Evolutionary conservation across 331 rosid genomes (phyloP).

Genomic region (Quercus phellos): DNA sequence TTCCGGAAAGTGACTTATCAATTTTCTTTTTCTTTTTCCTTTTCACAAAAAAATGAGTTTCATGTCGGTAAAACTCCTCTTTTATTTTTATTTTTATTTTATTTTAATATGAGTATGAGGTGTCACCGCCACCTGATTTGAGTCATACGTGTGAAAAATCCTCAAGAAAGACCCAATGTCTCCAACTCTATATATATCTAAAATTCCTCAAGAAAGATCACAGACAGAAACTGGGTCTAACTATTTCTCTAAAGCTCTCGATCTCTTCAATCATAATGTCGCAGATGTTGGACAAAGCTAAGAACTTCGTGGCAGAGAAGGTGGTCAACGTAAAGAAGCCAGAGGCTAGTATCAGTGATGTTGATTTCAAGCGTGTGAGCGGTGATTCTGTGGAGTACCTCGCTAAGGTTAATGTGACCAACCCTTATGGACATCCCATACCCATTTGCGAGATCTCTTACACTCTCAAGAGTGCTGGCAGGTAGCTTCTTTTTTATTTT

Average conservation of each 20-base stretch:
- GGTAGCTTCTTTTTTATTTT: conserved; percentile 20
- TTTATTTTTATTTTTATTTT: too few relatives aligned
- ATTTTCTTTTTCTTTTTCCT: too few relatives aligned
- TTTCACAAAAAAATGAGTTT: too few relatives aligned
- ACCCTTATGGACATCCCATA: conserved; percentile 52
- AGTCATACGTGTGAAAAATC: too few relatives aligned
- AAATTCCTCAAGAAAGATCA: too few relatives aligned
- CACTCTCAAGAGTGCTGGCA: conserved; percentile 62
- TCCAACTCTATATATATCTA: too few relatives aligned
- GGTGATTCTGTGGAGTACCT: conserved; percentile 44
- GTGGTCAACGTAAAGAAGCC: conserved; percentile 45
- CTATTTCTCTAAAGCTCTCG: not conserved
- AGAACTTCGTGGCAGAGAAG: conserved; percentile 45
- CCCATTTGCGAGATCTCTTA: conserved; percentile 74
- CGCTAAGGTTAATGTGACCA: conserved; percentile 49
- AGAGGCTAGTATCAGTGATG: conserved; percentile 54
- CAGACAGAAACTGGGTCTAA: too few relatives aligned
- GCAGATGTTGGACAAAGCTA: conserved; percentile 46
- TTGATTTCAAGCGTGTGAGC: conserved; percentile 55
- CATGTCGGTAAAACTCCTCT: too few relatives aligned
- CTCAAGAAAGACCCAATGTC: too few relatives aligned
- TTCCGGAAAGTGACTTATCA: too few relatives aligned
- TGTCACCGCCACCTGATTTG: too few relatives aligned
- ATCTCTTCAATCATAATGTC: conserved; percentile 26
- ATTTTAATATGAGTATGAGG: too few relatives aligned